These are phyloP conservation scores for Lyophyllum decastes DNA, from an alignment of 768 basidiomycete species.

Conservation along the genomic window DNA sequence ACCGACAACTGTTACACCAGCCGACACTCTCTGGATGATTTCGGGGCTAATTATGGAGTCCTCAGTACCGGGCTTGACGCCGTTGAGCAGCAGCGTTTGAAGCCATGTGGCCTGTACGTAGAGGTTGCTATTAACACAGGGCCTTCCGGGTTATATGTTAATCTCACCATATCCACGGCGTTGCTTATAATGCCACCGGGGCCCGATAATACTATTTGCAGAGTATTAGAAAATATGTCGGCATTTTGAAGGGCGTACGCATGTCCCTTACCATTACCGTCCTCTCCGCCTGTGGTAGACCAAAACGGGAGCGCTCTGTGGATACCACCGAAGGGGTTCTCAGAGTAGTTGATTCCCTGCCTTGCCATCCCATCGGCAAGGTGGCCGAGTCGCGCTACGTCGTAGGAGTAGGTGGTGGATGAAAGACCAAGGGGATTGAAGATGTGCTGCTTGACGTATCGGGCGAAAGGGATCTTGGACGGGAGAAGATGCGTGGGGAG, in stretches of 20 bases:
- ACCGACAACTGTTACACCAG: constrained; percentile 16
- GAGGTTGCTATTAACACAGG: not conserved
- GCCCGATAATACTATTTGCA: constrained; percentile 24
- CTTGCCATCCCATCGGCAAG: constrained; percentile 27
- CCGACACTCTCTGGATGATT: constrained; percentile 7
- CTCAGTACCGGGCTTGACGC: constrained; percentile 7
- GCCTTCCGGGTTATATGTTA: not conserved
- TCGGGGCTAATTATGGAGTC: constrained; percentile 2
- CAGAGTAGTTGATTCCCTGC: constrained; percentile 15
- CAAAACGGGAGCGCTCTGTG: constrained; percentile 19
- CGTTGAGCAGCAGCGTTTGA: constrained; percentile 1
- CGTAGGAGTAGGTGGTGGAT: constrained; percentile 30
- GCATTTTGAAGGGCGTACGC: not conserved
- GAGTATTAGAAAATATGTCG: not conserved
- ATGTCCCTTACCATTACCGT: constrained; percentile 28
- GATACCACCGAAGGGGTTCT: constrained; percentile 6
- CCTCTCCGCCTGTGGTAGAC: constrained; percentile 22
- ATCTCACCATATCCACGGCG: constrained; percentile 25
- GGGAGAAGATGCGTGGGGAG: constrained; percentile 34
- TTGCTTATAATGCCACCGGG: constrained; percentile 29
- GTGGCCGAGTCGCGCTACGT: constrained; percentile 24
- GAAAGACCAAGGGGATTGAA: constrained; percentile 29
- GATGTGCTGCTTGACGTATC: constrained; percentile 32
- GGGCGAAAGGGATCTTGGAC: constrained; percentile 23
- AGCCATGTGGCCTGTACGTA: not conserved